Base-by-base conservation (phyloP, 208 protist genomes). In the Leptomonas seymouri region DNA sequence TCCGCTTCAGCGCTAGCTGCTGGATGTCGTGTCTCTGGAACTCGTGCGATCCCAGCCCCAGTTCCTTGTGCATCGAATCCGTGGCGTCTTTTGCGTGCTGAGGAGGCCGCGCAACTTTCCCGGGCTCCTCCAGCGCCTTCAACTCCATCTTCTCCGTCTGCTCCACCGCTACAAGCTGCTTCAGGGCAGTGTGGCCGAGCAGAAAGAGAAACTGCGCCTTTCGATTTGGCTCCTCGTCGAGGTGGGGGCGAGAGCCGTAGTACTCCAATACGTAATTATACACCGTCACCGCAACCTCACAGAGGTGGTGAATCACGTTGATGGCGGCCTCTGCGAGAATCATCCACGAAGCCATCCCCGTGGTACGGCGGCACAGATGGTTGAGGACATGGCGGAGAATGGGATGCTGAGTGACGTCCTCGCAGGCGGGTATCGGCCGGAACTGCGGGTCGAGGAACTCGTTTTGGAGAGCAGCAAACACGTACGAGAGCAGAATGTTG, bases 1-100 rank as follows among this genome's bases (percentile, higher is more conserved):
- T 87, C 28, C 87, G 80, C 72, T 82, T 81, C 63, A 85, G 81
- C 41, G 87, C 77, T 9, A 93, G 67, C 71, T 94, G 82, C 70
- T 95, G 88, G 41, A 97, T 91, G 20, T 85, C 82, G 75, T 95
- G 89, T n/a, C 92, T 80, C 59, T 78, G 75, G 65, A 82, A 88
- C 59, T 95, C 89, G 36, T 85, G 78, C 56, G 88, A 93, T 28
- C 89, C 89, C 11, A 97, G 59, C 36, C 92, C 92, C 49, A 97
- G 68, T 53, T 97, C 87, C 69, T 92, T 93, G 50, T 93, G 87
- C 89, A 97, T 97, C 44, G 74, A 78, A 76, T 97, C 92, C 6
- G 76, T 61, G 45, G 77, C 71, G 20, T 64, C 64, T 21, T 25
- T 48, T 42, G 39, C 61, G 73, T 59, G 31, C 58, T 62, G 71